Evolutionary conservation across 2,329 filamentous ascomycete species (phyloP).

Genomic region (Ophiostoma pallidulum): DNA sequence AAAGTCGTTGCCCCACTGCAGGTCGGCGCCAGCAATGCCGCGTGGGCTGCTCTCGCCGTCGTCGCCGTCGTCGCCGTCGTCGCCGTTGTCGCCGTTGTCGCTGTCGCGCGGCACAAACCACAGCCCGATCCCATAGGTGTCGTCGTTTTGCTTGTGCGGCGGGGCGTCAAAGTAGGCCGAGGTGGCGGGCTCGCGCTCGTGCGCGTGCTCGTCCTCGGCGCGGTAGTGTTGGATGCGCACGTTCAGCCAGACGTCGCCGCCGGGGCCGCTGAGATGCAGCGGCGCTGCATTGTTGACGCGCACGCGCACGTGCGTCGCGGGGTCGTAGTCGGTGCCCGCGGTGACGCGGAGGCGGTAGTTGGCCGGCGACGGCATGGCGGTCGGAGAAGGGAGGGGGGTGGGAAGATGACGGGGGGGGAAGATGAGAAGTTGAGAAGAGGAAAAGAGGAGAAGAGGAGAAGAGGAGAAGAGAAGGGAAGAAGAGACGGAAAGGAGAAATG

Average conservation of each 20-base stretch:
- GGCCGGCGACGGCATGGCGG: constrained; percentile 23
- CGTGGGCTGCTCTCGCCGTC: background rate
- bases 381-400: background rate
- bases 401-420: background rate
- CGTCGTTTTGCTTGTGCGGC: constrained; percentile 54
- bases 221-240: constrained; percentile 60
- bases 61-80: background rate
- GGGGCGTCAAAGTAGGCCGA: constrained; percentile 69
- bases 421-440: background rate
- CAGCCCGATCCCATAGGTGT: constrained; percentile 80
- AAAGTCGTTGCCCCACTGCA: constrained; percentile 95
- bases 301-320: constrained; percentile 60
- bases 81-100: constrained; percentile 11
- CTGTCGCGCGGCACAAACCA: constrained; percentile 51
- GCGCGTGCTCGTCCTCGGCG: constrained; percentile 31
- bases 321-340: constrained; percentile 68
- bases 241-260: constrained; percentile 58
- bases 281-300: constrained; percentile 62
- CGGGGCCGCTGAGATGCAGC: constrained; percentile 51
- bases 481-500: no score
- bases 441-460: background rate
- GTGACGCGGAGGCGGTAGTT: constrained; percentile 77
- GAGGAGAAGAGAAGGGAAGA: background rate
- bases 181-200: no score
- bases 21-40: constrained; percentile 57